Evolutionary conservation across 2,329 filamentous ascomycete species (phyloP).

Genomic region (Sclerotinia sclerotiorum): DNA sequence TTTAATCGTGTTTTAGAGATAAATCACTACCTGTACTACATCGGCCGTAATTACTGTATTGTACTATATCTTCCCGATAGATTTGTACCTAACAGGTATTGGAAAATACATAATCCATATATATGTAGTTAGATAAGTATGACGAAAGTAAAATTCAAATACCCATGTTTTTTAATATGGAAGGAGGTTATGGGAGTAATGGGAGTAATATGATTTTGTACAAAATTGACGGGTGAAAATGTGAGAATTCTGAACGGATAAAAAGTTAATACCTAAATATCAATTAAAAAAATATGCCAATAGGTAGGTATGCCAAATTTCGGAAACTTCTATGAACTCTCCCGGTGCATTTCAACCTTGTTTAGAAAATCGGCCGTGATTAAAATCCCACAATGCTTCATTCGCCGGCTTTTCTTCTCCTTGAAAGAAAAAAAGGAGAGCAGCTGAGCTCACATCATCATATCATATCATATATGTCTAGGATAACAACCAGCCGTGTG

Average conservation of each 20-base stretch:
- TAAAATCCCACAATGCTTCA: neutral
- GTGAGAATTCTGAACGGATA: neutral
- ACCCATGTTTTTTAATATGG: neutral
- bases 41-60: too few relatives aligned
- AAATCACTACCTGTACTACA: too few relatives aligned
- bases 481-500: slow-evolving; percentile 12
- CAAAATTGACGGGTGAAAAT: neutral
- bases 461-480: slow-evolving; percentile 16
- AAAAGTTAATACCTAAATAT: neutral
- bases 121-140: neutral
- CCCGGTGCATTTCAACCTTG: neutral
- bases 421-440: neutral
- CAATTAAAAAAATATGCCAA: neutral
- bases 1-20: too few relatives aligned
- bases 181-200: neutral
- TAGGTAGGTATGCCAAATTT: neutral
- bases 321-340: neutral
- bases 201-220: slow-evolving; percentile 14
- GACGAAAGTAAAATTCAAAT: neutral
- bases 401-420: neutral
- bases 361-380: neutral
- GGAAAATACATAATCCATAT: neutral
- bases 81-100: neutral
- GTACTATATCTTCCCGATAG: too few relatives aligned
- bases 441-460: slow-evolving; percentile 22